Evolutionary conservation across 208 protist genomes (phyloP).

Genomic region (Acanthamoeba rhysodes): DNA sequence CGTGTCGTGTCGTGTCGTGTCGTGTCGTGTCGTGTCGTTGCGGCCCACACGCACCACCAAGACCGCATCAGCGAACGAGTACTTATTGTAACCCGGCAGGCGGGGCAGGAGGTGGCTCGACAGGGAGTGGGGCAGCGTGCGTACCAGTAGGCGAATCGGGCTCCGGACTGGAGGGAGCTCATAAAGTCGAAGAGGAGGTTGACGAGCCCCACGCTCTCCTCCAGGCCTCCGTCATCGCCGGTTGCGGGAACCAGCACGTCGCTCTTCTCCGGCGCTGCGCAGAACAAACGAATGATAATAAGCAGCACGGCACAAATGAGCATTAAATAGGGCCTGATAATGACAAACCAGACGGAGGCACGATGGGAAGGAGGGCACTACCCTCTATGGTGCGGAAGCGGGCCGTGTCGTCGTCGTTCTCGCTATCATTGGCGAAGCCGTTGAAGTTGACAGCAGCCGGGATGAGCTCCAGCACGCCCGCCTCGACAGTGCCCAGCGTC

Average conservation of each 20-base stretch:
- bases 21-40: no score
- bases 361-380: neutral
- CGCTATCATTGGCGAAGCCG: neutral
- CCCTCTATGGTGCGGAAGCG: neutral
- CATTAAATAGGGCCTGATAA: neutral
- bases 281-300: no score
- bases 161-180: neutral
- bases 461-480: constrained; percentile 6
- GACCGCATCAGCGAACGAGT: no score
- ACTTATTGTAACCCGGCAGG: no score
- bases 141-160: constrained; percentile 38
- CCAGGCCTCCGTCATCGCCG: neutral
- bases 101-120: neutral
- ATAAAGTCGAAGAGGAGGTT: constrained; percentile 50
- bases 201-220: constrained; percentile 30
- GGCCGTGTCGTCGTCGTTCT: neutral
- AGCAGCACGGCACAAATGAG: neutral
- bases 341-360: neutral
- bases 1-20: no score
- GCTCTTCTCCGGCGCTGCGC: constrained; percentile 43
- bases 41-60: no score
- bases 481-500: neutral
- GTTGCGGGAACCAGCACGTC: constrained; percentile 10
- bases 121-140: no score
- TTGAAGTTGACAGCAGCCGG: constrained; percentile 43